Conservation (phyloP, 352 stramenopile species). For the Phytophthora idaei region DNA sequence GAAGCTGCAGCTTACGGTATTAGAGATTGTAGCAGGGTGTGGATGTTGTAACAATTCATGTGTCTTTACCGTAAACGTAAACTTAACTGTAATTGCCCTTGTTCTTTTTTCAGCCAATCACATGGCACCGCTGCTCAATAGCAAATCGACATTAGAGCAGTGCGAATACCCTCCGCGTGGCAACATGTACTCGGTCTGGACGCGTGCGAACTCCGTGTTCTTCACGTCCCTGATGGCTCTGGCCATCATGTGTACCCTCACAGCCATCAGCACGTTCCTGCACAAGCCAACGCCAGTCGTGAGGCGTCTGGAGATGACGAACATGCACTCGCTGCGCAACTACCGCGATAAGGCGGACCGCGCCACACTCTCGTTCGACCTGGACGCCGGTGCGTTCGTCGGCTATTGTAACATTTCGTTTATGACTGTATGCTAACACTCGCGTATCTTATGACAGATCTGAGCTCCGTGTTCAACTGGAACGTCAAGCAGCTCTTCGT, state of each 20-base stretch:
- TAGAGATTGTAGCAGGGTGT: conserved; percentile 16
- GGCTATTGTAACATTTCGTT: not conserved
- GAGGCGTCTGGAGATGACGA: conserved; percentile 60
- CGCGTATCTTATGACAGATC: conserved; percentile 37
- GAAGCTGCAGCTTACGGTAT: conserved; percentile 1
- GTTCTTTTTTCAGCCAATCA: conserved; percentile 20
- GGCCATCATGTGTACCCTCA: conserved; percentile 76
- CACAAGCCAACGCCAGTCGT: conserved; percentile 68
- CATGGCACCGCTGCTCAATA: not conserved
- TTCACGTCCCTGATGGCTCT: conserved; percentile 83
- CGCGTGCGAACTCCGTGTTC: conserved; percentile 83
- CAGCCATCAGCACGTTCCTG: conserved; percentile 71
- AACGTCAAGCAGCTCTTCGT: conserved; percentile 92
- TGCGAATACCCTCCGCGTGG: conserved; percentile 21
- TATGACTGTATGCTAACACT: conserved; percentile 1
- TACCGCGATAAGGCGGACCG: conserved; percentile 83
- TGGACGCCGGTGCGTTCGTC: conserved; percentile 68
- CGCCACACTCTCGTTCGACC: conserved; percentile 82
- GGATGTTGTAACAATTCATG: conserved; percentile 27
- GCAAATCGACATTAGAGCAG: conserved; percentile 3
- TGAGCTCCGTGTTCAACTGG: conserved; percentile 91
- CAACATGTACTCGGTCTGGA: conserved; percentile 88
- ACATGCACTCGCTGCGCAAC: conserved; percentile 81
- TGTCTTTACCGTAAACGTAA: not conserved
- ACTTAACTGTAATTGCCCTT: no score